Evolutionary conservation across 441 rosid genomes (phyloP).

Genomic region (Pelargonium citronellum): DNA sequence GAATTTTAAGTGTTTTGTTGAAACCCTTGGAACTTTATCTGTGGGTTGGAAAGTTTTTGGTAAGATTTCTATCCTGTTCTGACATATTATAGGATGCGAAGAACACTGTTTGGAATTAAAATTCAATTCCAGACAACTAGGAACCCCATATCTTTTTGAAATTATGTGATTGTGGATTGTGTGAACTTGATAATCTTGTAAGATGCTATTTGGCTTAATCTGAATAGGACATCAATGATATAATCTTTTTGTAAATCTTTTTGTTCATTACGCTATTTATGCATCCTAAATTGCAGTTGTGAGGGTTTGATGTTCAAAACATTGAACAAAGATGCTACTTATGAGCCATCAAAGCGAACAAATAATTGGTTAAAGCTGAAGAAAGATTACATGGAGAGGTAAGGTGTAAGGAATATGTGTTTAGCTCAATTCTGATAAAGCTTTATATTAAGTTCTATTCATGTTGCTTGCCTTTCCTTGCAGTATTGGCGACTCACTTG

Average conservation of each 20-base stretch:
- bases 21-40: not conserved
- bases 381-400: conserved; percentile 93
- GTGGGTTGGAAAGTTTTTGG: no score
- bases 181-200: not conserved
- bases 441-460: not conserved
- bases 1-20: not conserved
- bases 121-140: not conserved
- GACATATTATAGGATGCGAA: no score
- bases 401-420: conserved; percentile 16
- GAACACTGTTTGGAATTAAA: not conserved
- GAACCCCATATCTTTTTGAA: not conserved
- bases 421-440: not conserved
- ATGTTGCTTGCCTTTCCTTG: conserved; percentile 17
- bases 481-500: conserved; percentile 91
- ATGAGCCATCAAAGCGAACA: conserved; percentile 91
- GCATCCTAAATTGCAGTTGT: conserved; percentile 52
- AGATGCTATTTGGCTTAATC: not conserved
- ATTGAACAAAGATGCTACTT: conserved; percentile 77
- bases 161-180: conserved; percentile 9
- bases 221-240: not conserved
- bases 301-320: conserved; percentile 96
- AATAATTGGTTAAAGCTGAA: conserved; percentile 86
- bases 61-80: no score
- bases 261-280: conserved; percentile 17
- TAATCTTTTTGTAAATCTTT: not conserved